These are phyloP conservation scores for Tricholoma bakamatsutake DNA, from an alignment of 768 basidiomycete species.

Conservation along the genomic window DNA sequence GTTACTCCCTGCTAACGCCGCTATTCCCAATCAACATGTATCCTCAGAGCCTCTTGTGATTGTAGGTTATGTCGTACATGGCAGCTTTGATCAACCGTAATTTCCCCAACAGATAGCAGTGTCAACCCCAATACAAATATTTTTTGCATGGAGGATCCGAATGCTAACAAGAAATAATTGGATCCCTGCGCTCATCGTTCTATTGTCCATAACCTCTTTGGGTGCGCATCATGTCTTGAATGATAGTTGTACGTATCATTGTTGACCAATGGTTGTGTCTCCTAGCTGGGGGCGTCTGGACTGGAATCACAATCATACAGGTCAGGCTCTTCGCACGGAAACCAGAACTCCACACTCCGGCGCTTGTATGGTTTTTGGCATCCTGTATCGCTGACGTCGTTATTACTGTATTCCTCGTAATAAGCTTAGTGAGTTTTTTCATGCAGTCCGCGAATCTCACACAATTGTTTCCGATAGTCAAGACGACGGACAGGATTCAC, in stretches of 20 bases:
- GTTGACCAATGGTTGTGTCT: background rate
- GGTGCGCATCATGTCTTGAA: conserved; percentile 17
- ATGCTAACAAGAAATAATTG: conserved; percentile 24
- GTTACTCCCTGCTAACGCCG: background rate
- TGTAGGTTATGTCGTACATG: background rate
- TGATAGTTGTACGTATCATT: background rate
- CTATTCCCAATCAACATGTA: background rate
- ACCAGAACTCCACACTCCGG: conserved; percentile 25
- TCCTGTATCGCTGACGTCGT: conserved; percentile 40
- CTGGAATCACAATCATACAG: conserved; percentile 20
- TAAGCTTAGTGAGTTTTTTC: conserved; percentile 31
- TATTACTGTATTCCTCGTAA: conserved; percentile 38
- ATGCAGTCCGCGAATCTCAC: background rate
- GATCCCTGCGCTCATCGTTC: conserved; percentile 22
- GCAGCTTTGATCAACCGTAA: background rate
- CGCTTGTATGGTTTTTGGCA: conserved; percentile 38
- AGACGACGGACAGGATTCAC: conserved; percentile 29
- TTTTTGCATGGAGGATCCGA: conserved; percentile 35
- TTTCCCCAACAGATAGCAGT: conserved; percentile 25
- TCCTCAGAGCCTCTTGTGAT: background rate
- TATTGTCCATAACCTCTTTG: conserved; percentile 24
- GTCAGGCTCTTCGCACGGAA: conserved; percentile 23
- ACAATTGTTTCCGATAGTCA: conserved; percentile 20
- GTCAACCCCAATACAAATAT: conserved; percentile 35
- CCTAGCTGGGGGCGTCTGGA: conserved; percentile 29